Conservation (phyloP, 2,329 filamentous ascomycete species). For the Phaeosphaeria sp. region DNA sequence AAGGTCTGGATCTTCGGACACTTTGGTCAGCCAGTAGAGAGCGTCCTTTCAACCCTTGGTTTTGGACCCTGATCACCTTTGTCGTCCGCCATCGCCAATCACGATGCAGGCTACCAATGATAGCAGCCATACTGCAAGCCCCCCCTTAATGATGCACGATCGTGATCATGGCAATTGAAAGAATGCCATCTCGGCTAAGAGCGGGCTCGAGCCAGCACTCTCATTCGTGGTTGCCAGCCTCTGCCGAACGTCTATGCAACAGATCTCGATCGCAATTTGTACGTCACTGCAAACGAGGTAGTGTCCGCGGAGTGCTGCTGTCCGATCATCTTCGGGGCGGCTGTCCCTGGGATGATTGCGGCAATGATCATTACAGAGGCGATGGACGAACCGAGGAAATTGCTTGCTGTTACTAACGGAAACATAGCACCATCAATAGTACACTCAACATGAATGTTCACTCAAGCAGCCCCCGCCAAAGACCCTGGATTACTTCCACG, state of each 20-base stretch:
- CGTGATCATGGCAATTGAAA: too few relatives aligned
- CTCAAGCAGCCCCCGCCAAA: too few relatives aligned
- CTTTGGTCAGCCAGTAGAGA: too few relatives aligned
- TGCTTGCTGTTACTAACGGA: too few relatives aligned
- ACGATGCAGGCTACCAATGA: too few relatives aligned
- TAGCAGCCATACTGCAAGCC: background rate
- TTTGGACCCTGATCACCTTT: too few relatives aligned
- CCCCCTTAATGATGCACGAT: background rate
- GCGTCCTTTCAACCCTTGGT: too few relatives aligned
- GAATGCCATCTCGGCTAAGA: background rate
- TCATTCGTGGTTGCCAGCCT: background rate
- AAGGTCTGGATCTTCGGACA: too few relatives aligned
- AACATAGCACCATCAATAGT: too few relatives aligned
- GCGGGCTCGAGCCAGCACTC: too few relatives aligned
- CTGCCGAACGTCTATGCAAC: background rate
- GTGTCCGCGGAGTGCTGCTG: background rate
- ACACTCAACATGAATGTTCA: background rate
- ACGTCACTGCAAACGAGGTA: background rate
- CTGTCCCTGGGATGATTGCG: background rate
- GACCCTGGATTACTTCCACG: background rate
- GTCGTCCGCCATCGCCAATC: too few relatives aligned
- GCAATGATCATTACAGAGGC: background rate
- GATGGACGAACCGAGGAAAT: background rate
- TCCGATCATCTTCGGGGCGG: background rate
- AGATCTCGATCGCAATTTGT: background rate